These are phyloP conservation scores for Trametes elegans DNA, from an alignment of 768 basidiomycete genomes.

Conservation along the genomic window DNA sequence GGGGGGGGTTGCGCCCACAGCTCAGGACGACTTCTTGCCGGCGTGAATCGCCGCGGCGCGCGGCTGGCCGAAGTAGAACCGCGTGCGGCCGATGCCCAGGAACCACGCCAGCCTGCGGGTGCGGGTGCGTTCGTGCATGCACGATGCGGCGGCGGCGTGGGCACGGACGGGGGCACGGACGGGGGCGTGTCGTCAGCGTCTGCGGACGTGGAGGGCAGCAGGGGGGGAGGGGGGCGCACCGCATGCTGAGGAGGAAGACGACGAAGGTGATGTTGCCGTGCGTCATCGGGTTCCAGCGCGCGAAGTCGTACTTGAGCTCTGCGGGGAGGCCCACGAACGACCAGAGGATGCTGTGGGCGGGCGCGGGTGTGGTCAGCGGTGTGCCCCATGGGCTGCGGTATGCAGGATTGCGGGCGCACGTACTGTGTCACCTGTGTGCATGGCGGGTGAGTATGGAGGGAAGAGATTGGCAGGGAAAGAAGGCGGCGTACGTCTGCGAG, in stretches of 20 bases:
- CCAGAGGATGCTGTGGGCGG: conserved; percentile 46
- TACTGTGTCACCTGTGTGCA: conserved; percentile 57
- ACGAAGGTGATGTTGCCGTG: conserved; percentile 76
- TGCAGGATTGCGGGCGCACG: background rate
- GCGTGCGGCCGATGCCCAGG: conserved; percentile 34
- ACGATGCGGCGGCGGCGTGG: no score
- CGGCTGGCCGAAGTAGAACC: conserved; percentile 26
- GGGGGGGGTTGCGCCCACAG: background rate
- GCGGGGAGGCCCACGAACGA: conserved; percentile 59
- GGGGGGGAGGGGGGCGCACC: conserved; percentile 39
- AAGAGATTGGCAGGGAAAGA: conserved; percentile 2
- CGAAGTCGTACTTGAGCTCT: conserved; percentile 47
- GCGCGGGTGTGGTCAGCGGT: background rate
- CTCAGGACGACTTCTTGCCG: background rate
- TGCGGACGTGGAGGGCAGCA: background rate
- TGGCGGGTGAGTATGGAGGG: background rate
- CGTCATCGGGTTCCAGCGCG: conserved; percentile 66
- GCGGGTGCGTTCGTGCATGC: background rate
- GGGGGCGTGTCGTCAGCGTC: background rate
- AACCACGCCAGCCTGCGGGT: conserved; percentile 40
- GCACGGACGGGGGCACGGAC: no score
- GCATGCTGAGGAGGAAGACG: conserved; percentile 50
- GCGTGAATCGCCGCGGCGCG: background rate
- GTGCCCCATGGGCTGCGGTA: background rate
- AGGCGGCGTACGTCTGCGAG: conserved; percentile 61